These are phyloP conservation scores for Saccharomycopsis sp. DNA, from an alignment of 805 yeast genomes.

Conservation along the genomic window DNA sequence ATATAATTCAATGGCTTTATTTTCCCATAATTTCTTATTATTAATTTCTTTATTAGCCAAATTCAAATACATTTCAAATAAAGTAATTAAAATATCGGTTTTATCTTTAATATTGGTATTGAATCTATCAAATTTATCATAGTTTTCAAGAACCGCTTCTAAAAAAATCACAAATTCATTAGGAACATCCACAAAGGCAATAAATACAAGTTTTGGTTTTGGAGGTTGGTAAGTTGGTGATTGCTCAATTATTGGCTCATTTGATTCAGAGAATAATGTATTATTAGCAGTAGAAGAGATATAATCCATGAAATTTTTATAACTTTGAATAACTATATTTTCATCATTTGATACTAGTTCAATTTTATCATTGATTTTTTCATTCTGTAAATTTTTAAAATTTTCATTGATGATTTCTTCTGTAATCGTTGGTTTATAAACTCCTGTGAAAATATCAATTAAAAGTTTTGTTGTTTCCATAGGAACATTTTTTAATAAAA, in stretches of 20 bases:
- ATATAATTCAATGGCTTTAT: conserved; percentile 49
- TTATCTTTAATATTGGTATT: conserved; percentile 45
- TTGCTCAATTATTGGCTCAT: conserved; percentile 2
- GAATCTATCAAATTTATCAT: conserved; percentile 63
- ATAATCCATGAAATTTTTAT: conserved; percentile 48
- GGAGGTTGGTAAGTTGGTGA: conserved; percentile 85
- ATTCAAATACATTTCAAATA: conserved; percentile 71
- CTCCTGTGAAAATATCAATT: conserved; percentile 84
- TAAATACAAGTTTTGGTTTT: conserved; percentile 74
- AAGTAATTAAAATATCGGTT: conserved; percentile 62
- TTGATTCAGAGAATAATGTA: conserved; percentile 16
- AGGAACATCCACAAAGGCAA: conserved; percentile 78
- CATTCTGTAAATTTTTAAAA: conserved; percentile 8
- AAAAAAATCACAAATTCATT: conserved; percentile 83
- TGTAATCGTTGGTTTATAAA: conserved; percentile 38
- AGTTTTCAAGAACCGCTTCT: conserved; percentile 80
- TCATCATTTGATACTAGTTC: conserved; percentile 1
- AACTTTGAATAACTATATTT: conserved; percentile 36
- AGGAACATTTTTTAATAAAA: conserved; percentile 57
- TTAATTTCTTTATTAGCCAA: conserved; percentile 36
- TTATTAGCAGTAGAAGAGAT: conserved; percentile 28
- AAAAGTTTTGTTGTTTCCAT: conserved; percentile 72
- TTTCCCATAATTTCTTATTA: conserved; percentile 44
- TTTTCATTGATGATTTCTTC: conserved; percentile 18
- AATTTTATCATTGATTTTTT: background rate